Evolutionary conservation across 768 basidiomycete genomes (phyloP).

Genomic region (Lentinula sp.): DNA sequence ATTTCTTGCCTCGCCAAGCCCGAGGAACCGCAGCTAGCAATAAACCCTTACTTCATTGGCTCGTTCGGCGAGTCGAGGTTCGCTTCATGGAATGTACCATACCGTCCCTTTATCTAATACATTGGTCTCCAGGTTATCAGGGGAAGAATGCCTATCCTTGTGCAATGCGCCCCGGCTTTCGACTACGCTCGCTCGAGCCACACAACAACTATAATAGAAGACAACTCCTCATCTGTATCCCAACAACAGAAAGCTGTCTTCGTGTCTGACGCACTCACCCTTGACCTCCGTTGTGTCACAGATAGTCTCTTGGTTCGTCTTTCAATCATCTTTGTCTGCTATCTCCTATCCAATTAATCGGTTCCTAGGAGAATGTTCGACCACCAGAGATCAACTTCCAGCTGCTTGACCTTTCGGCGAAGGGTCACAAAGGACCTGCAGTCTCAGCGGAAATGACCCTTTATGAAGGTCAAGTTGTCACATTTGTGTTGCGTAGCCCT

Average conservation of each 20-base stretch:
- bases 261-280: slow-evolving; percentile 44
- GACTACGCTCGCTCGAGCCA: slow-evolving; percentile 84
- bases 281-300: slow-evolving; percentile 75
- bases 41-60: slow-evolving; percentile 75
- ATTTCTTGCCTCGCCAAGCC: slow-evolving; percentile 70
- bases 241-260: slow-evolving; percentile 58
- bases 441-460: slow-evolving; percentile 56
- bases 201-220: slow-evolving; percentile 49
- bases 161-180: slow-evolving; percentile 96
- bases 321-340: not conserved
- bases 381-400: slow-evolving; percentile 52
- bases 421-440: slow-evolving; percentile 72
- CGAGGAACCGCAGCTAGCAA: slow-evolving; percentile 26
- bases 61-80: slow-evolving; percentile 76
- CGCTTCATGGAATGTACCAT: not conserved
- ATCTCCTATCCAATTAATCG: not conserved
- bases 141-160: slow-evolving; percentile 68
- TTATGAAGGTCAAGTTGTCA: slow-evolving; percentile 83
- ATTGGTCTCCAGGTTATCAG: slow-evolving; percentile 58
- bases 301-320: slow-evolving; percentile 39
- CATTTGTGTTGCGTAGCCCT: slow-evolving; percentile 76
- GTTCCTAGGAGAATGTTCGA: slow-evolving; percentile 32
- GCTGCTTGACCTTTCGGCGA: slow-evolving; percentile 55
- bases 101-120: not conserved
- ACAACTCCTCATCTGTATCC: slow-evolving; percentile 22